Evolutionary conservation across 2,329 filamentous ascomycete genomes (phyloP), one percentile per base, ranked within the genome.

Genomic region (Trichoderma cornu-damae): DNA sequence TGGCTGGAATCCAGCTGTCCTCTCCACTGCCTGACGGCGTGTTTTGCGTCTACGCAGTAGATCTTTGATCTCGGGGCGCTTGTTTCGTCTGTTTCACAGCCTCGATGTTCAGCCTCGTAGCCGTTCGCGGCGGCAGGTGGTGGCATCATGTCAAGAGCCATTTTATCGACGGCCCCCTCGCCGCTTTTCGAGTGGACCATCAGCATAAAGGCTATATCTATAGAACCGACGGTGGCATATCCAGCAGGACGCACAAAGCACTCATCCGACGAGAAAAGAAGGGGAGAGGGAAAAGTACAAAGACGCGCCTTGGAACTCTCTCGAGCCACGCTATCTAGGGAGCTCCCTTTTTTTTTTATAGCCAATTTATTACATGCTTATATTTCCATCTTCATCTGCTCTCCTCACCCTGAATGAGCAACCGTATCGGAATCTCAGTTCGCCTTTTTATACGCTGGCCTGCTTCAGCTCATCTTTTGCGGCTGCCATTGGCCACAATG

Each of bases 71-170:
- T 34, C 20, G 12, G 20, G 52, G 52, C 52, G 52, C 52, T 55
- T 55, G 38, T 16, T 47, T 28, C 42, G 51, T 47, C 52, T 44
- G 42, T 22, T 38, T 11, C 38, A 37, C 52, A 55, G 52, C 52
- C 52, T 47, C 52, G 50, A 55, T 30, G 22, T 55, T 46, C 52
- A 55, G 52, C 50, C 50, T 54, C 50, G 50, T 35, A 35, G 14
- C 34, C 9, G 11, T 34, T n/a, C 28, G 40, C 40, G 28, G 26
- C 26, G 18, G n/a, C n/a, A 20, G 44, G 22, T 18, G 16, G 30
- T 22, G 22, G 42, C 8, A 37, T 22, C 52, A 47, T 55, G 52
- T n/a, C 42, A 28, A 22, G 32, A 16, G n/a, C 34, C 22, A 30
- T 55, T 30, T 55, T 47, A 38, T 55, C 42, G 32, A 22, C 32